These are phyloP conservation scores for Penicillium goetzii DNA, from an alignment of 495 filamentous ascomycete genomes.

Conservation along the genomic window DNA sequence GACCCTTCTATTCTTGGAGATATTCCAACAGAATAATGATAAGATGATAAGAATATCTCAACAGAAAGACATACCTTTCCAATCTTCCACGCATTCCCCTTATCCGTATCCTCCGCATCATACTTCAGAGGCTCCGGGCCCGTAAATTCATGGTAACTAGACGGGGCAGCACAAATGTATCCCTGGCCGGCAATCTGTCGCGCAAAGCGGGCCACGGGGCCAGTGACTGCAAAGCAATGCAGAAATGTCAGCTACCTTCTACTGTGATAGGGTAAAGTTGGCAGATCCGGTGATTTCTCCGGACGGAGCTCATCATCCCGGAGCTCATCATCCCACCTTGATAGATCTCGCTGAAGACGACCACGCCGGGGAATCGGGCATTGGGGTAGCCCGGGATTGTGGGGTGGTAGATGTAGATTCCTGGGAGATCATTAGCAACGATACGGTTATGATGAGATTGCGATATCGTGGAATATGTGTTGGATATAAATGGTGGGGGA, in stretches of 20 bases:
- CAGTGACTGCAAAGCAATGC: conserved; percentile 66
- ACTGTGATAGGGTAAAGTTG: too few relatives aligned
- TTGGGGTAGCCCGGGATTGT: conserved; percentile 81
- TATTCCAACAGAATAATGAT: background rate
- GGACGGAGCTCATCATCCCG: background rate
- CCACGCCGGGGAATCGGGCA: conserved; percentile 88
- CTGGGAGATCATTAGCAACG: conserved; percentile 43
- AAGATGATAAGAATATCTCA: background rate
- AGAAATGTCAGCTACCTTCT: background rate
- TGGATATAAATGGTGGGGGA: background rate
- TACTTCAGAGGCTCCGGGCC: conserved; percentile 84
- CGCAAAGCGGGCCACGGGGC: conserved; percentile 87
- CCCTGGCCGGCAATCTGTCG: conserved; percentile 92
- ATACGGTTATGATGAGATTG: background rate
- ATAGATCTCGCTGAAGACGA: conserved; percentile 94
- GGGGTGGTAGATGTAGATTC: conserved; percentile 89
- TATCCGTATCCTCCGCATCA: conserved; percentile 84
- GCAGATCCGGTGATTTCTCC: background rate
- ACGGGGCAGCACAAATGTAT: conserved; percentile 90
- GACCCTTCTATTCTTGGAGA: background rate
- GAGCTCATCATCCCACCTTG: conserved; percentile 75
- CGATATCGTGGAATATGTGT: background rate
- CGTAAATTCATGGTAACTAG: conserved; percentile 91
- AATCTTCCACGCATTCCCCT: conserved; percentile 85
- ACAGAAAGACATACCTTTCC: conserved; percentile 57